phyloP scores from a whole-genome alignment of 257 asterid genomes.

The Ilex aquifolium region DNA sequence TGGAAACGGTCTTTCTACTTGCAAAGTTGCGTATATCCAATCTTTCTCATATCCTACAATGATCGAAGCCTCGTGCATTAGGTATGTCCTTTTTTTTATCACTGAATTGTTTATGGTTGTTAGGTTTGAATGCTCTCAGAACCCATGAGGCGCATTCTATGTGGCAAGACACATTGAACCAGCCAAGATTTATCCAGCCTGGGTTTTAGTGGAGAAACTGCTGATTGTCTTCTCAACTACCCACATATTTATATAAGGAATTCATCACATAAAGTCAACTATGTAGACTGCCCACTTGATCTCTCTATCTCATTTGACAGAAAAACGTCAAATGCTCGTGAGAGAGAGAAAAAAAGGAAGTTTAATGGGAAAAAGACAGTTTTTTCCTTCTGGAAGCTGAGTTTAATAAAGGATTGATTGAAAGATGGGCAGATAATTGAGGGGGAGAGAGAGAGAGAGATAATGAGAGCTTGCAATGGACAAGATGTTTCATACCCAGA shows the following conservation, averaged over 20 bases:
- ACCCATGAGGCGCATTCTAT: constrained; percentile 7
- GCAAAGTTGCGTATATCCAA: too few species aligned
- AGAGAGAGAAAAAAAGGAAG: constrained; percentile 23
- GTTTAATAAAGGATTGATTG: not conserved
- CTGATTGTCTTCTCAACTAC: constrained; percentile 29
- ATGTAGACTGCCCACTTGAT: constrained; percentile 20
- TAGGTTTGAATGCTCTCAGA: not conserved
- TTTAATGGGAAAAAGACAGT: not conserved
- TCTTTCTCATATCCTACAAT: too few species aligned
- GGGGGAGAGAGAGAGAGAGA: constrained; percentile 15
- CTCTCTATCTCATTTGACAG: constrained; percentile 13
- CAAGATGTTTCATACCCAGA: constrained; percentile 10
- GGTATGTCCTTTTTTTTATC: too few species aligned
- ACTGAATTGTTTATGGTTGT: not conserved
- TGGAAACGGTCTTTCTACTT: too few species aligned
- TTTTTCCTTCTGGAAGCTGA: constrained; percentile 14
- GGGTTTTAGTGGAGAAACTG: constrained; percentile 7
- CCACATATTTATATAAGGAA: constrained; percentile 8
- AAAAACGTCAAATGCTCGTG: constrained; percentile 25
- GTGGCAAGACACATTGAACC: constrained; percentile 10
- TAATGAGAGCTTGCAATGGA: too few species aligned
- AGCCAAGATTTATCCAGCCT: constrained; percentile 31
- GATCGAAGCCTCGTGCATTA: not conserved
- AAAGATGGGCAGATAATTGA: not conserved
- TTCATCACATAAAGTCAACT: constrained; percentile 41